Evolutionary conservation across 2,329 filamentous ascomycete genomes (phyloP).

Genomic region (Ophiostoma sp.): DNA sequence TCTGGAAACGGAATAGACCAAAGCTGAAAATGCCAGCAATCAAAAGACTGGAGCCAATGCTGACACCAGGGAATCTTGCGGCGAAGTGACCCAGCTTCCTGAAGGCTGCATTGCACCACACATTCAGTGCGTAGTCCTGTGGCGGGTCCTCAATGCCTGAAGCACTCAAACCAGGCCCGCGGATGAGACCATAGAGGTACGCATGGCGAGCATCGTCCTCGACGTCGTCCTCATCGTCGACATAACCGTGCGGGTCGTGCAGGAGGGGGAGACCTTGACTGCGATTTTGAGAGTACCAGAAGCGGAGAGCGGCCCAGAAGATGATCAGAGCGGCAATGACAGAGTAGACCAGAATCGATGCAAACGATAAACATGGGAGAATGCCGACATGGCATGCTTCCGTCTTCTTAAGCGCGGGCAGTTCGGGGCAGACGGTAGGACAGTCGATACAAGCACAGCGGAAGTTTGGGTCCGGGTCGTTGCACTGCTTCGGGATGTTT

Average conservation of each 20-base stretch:
- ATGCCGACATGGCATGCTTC: conserved; percentile 75
- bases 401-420: conserved; percentile 66
- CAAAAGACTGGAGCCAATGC: conserved; percentile 69
- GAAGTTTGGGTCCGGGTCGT: conserved; percentile 78
- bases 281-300: conserved; percentile 32
- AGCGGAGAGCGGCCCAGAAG: conserved; percentile 67
- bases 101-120: conserved; percentile 73
- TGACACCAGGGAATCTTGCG: conserved; percentile 77
- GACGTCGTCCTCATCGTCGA: conserved; percentile 62
- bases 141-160: conserved; percentile 44
- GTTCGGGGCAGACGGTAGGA: conserved; percentile 72
- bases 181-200: conserved; percentile 21
- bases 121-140: conserved; percentile 77
- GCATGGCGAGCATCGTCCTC: conserved; percentile 55
- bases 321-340: conserved; percentile 65
- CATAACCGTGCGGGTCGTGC: conserved; percentile 70
- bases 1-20: conserved; percentile 81
- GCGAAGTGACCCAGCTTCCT: conserved; percentile 72
- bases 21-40: conserved; percentile 73
- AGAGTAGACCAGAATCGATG: conserved; percentile 80
- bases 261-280: conserved; percentile 80
- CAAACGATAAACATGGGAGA: conserved; percentile 90
- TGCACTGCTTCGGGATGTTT: conserved; percentile 77
- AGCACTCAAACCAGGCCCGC: neutral
- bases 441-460: conserved; percentile 94